Evolutionary conservation across 2,329 filamentous ascomycete genomes (phyloP), one percentile per base, ranked within the genome.

Genomic region (Pseudodiploospora longispora): DNA sequence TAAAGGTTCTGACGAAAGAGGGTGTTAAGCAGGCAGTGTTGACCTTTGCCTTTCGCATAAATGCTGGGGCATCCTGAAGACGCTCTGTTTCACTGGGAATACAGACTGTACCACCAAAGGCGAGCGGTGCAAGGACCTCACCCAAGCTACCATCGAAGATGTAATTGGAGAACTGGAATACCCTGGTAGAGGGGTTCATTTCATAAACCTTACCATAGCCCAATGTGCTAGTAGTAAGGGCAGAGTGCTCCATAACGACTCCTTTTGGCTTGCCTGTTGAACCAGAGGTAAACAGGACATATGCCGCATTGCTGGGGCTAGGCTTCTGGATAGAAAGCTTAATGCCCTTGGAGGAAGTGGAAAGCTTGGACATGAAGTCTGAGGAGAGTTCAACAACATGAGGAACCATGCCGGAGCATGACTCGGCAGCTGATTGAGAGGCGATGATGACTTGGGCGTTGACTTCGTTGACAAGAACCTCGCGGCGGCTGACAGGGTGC

Each of bases 31-130:
- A 12, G 3, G 34, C 33, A 5, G 29, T 36, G 32, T 40, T 43
- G 19, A 37, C 34, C 28, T 37, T 19, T 33, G 43, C 28, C 5
- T 8, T 19, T 7, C 29, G 19, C 28, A 50, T 50, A 10, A 34
- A 30, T 7, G 40, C 27, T 7, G n/a, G 30, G 4, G 46, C 27
- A 27, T 46, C 33, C 7, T 39, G 42, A 8, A 39, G 27, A 32
- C 47, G 10, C 3, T 48, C 46, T 9, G 38, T 12, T 10, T 50
- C 47, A 3, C 42, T 43, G 3, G 50, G 50, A 1, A 48, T 27
- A 27, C 45, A 50, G 4, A 51, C 27, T 29, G 44, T 46, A 6
- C 47, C 50, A 5, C 50, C 50, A 7, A 31, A 12, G 6, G 27
- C 28, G 7, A 49, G 43, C 10, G 40, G 36, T 5, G 40, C 40